phyloP scores from a whole-genome alignment of 148 eudicot species.

The Talinum fruticosum region DNA sequence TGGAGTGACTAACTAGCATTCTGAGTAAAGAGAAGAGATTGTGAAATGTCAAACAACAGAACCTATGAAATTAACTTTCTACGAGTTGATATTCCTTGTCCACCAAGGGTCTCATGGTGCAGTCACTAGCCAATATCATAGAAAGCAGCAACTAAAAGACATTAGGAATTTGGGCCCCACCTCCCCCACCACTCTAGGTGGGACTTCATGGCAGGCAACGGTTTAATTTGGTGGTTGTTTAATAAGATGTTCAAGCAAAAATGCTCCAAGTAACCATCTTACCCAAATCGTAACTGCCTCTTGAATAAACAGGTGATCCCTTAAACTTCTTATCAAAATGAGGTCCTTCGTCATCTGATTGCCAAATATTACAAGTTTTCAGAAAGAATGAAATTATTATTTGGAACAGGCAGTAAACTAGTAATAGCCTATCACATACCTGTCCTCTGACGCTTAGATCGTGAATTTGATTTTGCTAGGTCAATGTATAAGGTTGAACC shows the following conservation, averaged over 20 bases:
- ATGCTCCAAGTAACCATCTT: slow-evolving; percentile 26
- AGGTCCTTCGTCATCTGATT: slow-evolving; percentile 61
- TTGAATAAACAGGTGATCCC: slow-evolving; percentile 49
- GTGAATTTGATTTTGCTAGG: slow-evolving; percentile 93
- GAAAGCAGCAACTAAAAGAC: background rate
- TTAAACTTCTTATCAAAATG: slow-evolving; percentile 65
- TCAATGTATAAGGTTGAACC: slow-evolving; percentile 81
- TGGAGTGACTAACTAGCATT: slow-evolving; percentile 51
- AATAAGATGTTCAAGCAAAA: background rate
- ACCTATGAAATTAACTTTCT: background rate
- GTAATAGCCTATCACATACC: slow-evolving; percentile 36
- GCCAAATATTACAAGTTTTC: slow-evolving; percentile 14
- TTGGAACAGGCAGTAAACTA: background rate
- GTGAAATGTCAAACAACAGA: slow-evolving; percentile 7
- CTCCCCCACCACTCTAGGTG: background rate
- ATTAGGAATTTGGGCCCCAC: background rate
- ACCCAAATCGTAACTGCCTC: slow-evolving; percentile 65
- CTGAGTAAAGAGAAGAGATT: slow-evolving; percentile 17
- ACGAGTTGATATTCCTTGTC: background rate
- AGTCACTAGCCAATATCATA: background rate
- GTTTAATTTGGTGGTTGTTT: background rate
- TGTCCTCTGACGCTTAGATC: slow-evolving; percentile 81
- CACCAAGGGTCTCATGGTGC: background rate
- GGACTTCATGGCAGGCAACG: background rate
- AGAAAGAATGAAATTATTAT: background rate